Conservation (phyloP, 2,329 filamentous ascomycete genomes). For the Trichocomaceae sp. region DNA sequence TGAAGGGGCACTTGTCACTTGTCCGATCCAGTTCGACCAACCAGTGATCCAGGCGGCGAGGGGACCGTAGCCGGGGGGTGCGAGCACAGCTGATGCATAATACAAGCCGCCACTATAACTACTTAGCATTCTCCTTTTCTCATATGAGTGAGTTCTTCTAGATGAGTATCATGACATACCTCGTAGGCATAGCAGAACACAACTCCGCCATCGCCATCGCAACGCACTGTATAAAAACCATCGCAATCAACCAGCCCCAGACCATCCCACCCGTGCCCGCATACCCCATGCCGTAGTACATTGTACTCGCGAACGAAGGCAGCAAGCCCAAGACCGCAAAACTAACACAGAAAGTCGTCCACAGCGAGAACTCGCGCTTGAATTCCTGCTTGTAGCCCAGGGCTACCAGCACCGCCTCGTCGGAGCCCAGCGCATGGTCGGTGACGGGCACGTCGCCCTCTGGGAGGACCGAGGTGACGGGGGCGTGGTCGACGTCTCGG, state of each 20-base stretch:
- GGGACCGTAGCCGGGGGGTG: slow-evolving; percentile 58
- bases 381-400: slow-evolving; percentile 55
- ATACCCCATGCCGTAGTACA: slow-evolving; percentile 62
- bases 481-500: slow-evolving; percentile 23
- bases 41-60: slow-evolving; percentile 63
- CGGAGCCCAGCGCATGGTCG: slow-evolving; percentile 32
- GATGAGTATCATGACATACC: slow-evolving; percentile 29
- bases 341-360: slow-evolving; percentile 67
- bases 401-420: slow-evolving; percentile 38
- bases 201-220: slow-evolving; percentile 65
- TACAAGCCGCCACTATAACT: slow-evolving; percentile 56
- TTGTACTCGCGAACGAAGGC: slow-evolving; percentile 64
- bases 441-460: slow-evolving; percentile 33
- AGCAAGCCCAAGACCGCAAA: slow-evolving; percentile 67
- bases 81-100: slow-evolving; percentile 66
- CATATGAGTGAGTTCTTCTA: too few species aligned
- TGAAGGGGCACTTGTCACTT: slow-evolving; percentile 59
- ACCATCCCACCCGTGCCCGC: slow-evolving; percentile 59
- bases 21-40: slow-evolving; percentile 65
- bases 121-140: not conserved
- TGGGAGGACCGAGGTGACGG: slow-evolving; percentile 31
- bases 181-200: slow-evolving; percentile 66
- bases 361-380: slow-evolving; percentile 65
- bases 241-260: slow-evolving; percentile 69
- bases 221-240: slow-evolving; percentile 65